Percentiles rank a stretch among this genome's conserved stretches.
phyloP scores from a whole-genome alignment of 202 grass and related monocot genomes.

The Zizania palustris region DNA sequence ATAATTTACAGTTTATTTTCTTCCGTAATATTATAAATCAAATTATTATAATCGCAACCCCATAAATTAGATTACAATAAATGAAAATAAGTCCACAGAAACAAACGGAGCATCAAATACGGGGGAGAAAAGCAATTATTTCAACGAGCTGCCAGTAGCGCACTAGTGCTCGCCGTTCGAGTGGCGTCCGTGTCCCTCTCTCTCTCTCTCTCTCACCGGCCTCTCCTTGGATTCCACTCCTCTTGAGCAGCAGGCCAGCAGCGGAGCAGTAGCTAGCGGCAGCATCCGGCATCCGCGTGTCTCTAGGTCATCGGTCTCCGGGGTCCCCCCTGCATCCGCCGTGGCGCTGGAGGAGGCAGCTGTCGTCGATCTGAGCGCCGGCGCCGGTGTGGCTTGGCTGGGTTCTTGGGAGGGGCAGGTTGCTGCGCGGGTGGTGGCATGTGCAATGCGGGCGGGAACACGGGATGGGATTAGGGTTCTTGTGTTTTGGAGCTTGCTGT shows the following conservation, averaged over 20 bases:
- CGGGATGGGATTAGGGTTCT: conserved; percentile 32
- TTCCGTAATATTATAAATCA: too few species aligned
- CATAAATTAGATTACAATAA: too few species aligned
- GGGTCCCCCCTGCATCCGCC: neutral
- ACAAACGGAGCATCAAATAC: too few species aligned
- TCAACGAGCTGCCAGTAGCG: too few species aligned
- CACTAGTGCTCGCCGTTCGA: too few species aligned
- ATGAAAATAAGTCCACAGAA: too few species aligned
- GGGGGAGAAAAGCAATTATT: too few species aligned
- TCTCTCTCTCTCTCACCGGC: neutral
- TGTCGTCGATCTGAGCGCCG: neutral
- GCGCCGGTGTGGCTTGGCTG: neutral
- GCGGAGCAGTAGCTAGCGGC: conserved; percentile 5
- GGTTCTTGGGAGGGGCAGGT: neutral
- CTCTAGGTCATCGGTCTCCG: neutral
- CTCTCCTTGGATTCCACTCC: conserved; percentile 58
- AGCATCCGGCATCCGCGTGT: neutral
- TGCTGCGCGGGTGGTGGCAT: neutral
- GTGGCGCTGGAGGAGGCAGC: neutral
- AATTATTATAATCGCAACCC: too few species aligned
- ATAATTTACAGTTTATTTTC: too few species aligned
- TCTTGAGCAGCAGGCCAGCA: conserved; percentile 43
- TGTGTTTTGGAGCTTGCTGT: neutral
- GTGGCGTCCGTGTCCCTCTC: too few species aligned
- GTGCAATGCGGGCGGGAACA: conserved; percentile 33